Evolutionary conservation across 768 basidiomycete species (phyloP).

Genomic region (Chalciporus sphaerocephalus): DNA sequence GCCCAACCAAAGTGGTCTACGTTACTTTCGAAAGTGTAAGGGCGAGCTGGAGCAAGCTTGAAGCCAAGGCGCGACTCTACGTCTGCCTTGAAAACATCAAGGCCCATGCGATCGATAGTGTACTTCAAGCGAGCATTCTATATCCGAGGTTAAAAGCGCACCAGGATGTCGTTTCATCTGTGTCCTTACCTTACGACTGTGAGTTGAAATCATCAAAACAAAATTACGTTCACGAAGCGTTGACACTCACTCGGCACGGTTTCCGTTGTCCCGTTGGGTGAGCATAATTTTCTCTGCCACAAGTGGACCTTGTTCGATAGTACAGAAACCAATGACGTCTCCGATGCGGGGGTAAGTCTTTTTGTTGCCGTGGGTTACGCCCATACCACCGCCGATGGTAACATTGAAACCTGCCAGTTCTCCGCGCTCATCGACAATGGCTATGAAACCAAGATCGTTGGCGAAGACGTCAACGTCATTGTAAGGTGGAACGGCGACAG

Average conservation of each 20-base stretch:
- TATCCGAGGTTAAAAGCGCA: constrained; percentile 10
- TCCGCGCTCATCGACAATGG: constrained; percentile 73
- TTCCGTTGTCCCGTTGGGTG: constrained; percentile 92
- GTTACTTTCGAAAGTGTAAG: constrained; percentile 82
- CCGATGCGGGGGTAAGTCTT: constrained; percentile 94
- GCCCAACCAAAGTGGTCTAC: constrained; percentile 95
- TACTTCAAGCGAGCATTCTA: constrained; percentile 92
- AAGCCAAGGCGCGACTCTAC: constrained; percentile 89
- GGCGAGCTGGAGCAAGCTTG: constrained; percentile 63
- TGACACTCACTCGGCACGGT: constrained; percentile 77
- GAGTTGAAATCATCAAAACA: constrained; percentile 2
- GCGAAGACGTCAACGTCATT: constrained; percentile 96
- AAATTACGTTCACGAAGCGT: not conserved
- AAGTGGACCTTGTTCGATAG: constrained; percentile 73
- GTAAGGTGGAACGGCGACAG: constrained; percentile 91
- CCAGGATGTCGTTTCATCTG: not conserved
- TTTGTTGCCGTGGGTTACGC: constrained; percentile 98
- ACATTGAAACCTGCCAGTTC: constrained; percentile 92
- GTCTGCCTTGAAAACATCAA: constrained; percentile 80
- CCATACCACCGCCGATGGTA: constrained; percentile 94
- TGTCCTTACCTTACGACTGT: constrained; percentile 51
- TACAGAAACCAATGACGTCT: constrained; percentile 90
- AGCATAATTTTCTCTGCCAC: constrained; percentile 94
- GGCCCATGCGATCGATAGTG: constrained; percentile 93
- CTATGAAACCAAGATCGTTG: constrained; percentile 96